Evolutionary conservation across 2,329 filamentous ascomycete genomes (phyloP).

Genomic region (Rutstroemia sp.): DNA sequence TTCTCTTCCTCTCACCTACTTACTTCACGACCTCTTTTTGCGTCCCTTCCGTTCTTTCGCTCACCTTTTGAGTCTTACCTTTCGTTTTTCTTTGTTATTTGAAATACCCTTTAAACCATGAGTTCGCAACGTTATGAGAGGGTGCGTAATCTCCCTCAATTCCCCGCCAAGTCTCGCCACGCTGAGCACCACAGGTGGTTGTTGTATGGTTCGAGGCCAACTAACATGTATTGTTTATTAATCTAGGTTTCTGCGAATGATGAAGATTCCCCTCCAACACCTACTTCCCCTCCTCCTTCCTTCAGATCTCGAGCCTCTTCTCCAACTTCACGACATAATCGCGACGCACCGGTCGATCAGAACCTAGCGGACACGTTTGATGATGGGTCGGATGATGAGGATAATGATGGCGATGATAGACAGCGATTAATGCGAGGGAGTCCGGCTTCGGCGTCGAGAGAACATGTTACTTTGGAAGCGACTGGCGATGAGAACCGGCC

Average conservation of each 20-base stretch:
- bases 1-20: conserved; percentile 9
- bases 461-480: conserved; percentile 23
- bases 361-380: conserved; percentile 90
- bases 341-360: conserved; percentile 51
- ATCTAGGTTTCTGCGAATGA: conserved; percentile 51
- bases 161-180: conserved; percentile 16
- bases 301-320: conserved; percentile 82
- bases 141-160: conserved; percentile 34
- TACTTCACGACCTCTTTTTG: conserved; percentile 11
- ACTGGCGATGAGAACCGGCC: conserved; percentile 16
- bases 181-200: neutral
- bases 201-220: too few species aligned
- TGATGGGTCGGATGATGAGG: conserved; percentile 66
- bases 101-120: conserved; percentile 18
- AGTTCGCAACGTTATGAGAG: conserved; percentile 43
- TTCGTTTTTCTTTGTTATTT: conserved; percentile 22
- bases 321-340: conserved; percentile 38
- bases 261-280: conserved; percentile 37
- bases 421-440: conserved; percentile 75
- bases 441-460: conserved; percentile 24
- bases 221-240: too few species aligned
- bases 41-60: conserved; percentile 12
- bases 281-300: conserved; percentile 63
- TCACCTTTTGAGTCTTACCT: conserved; percentile 13
- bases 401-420: conserved; percentile 71